Evolutionary conservation across 768 basidiomycete genomes (phyloP).

Genomic region (Rhodotorula graminis): DNA sequence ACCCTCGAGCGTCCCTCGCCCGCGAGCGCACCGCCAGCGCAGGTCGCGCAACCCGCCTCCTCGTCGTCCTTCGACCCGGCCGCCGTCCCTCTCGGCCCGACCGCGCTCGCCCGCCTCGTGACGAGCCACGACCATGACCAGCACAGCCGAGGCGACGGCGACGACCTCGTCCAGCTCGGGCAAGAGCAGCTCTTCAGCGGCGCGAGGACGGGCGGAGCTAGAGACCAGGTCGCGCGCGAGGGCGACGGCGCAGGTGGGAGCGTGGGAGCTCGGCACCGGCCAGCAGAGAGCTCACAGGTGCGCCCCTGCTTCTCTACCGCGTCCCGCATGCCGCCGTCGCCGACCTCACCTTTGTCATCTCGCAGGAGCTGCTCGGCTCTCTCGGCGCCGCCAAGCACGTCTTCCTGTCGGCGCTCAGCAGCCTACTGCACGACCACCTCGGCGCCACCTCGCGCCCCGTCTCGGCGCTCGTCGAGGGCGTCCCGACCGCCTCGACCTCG

Average conservation of each 20-base stretch:
- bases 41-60: not conserved
- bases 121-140: not conserved
- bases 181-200: constrained; percentile 31
- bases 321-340: not conserved
- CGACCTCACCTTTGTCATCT: not conserved
- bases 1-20: not conserved
- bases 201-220: not conserved
- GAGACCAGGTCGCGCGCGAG: no score
- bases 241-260: no score
- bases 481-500: not conserved
- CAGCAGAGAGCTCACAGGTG: not conserved
- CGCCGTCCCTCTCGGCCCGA: constrained; percentile 8
- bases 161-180: constrained; percentile 24
- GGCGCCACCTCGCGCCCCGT: no score
- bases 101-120: not conserved
- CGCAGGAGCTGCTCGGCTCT: constrained; percentile 20
- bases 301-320: not conserved
- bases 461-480: not conserved
- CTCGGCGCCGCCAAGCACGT: constrained; percentile 28
- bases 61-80: not conserved
- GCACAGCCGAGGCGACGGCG: not conserved
- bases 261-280: not conserved
- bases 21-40: no score
- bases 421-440: constrained; percentile 9
- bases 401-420: constrained; percentile 27